Evolutionary conservation across 345 rosid species (phyloP).

Genomic region (Gossypium sturtianum): DNA sequence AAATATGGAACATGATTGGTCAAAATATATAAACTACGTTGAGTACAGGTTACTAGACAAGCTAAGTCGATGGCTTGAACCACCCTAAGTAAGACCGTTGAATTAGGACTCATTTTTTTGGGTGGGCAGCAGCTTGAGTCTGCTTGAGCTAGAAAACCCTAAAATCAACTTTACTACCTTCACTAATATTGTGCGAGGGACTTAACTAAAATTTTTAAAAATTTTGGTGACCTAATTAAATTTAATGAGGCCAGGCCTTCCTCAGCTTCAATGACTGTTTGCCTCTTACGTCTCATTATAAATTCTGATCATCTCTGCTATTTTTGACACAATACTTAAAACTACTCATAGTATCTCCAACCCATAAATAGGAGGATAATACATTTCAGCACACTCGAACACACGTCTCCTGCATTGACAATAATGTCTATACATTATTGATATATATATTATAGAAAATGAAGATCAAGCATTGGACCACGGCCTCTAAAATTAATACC

Average conservation of each 20-base stretch:
- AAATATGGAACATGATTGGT: no score
- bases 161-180: background rate
- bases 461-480: background rate
- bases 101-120: background rate
- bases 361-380: no score
- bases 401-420: no score
- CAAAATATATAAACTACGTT: background rate
- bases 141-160: background rate
- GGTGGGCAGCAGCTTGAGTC: background rate
- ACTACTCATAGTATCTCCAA: accelerated
- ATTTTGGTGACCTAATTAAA: no score
- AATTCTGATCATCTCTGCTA: accelerated
- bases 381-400: accelerated
- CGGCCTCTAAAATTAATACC: background rate
- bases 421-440: no score
- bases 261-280: no score
- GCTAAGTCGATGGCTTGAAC: background rate
- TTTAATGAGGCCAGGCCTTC: no score
- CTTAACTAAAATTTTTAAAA: no score
- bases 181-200: no score
- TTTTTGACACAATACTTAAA: no score
- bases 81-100: background rate
- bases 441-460: background rate
- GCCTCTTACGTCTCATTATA: no score
- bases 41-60: background rate